Base-by-base conservation (phyloP, 192 early-diverging fungal species). In the Podila verticillata region DNA sequence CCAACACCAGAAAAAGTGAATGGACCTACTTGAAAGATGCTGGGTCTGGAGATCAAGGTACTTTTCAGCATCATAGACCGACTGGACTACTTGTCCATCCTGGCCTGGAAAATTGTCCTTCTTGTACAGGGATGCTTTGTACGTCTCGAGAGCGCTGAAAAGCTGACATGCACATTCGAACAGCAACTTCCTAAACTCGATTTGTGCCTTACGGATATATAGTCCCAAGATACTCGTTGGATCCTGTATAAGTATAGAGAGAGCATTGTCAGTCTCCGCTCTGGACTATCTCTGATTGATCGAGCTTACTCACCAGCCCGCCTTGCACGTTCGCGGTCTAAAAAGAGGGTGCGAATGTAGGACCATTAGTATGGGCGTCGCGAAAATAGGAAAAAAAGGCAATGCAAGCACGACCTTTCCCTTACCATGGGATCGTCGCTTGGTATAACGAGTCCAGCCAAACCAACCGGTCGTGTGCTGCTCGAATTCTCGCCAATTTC, bases 211-310 rank as follows among this genome's bases (percentile, higher is more conserved):
- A 0, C 84, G 69, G 15, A 83, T 75, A 39, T 81, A 85, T 20
- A 85, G 48, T 6, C 81, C 84, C 54, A 85, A 65, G 5, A 82
- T 49, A 63, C 84, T 85, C 17, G 65, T 29, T 26, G 72, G 63
- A 24, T 75, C 75, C 84, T 85, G 59, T 1, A 47, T 7, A 68
- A 24, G 61, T 17, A 54, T 8, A 47, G 15, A 48, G 48, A 44
- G 24, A 24, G 3, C 13, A 7, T 9, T 61, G 59, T 17, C 39
- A 54, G 48, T 31, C 44, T 30, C 6, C 47, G 19, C 30, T n/a
- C 8, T 39, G 28, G n/a, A n/a, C n/a, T n/a, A n/a, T n/a, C 28
- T 13, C 28, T 48, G n/a, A 28, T 30, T 49, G 7, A 17, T 20
- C 9, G 19, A 48, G 26, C 9, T 17, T 5, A 49, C 26, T 65